A percentile compares a stretch with the other conserved stretches of the same genome.
Conservation (phyloP, 192 early-diverging fungal species). For the Dissophora ornata region DNA sequence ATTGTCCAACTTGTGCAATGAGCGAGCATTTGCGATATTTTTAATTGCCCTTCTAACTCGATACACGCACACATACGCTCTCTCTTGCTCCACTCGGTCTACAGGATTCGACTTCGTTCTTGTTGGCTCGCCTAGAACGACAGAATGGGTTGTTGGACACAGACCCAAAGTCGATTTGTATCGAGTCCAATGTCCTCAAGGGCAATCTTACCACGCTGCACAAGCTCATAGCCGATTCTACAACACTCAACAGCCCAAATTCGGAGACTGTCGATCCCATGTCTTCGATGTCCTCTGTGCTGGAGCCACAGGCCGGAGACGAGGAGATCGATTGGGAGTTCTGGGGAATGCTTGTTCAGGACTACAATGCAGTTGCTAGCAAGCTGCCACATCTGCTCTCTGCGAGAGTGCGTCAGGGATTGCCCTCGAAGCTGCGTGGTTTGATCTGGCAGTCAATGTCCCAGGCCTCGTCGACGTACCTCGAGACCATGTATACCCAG, state of each 20-base stretch:
- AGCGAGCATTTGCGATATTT: slow-evolving; percentile 4
- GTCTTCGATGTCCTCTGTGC: slow-evolving; percentile 27
- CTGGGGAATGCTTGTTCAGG: slow-evolving; percentile 85
- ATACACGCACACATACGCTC: no score
- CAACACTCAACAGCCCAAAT: slow-evolving; percentile 53
- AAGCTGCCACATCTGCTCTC: slow-evolving; percentile 75
- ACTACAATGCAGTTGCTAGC: slow-evolving; percentile 77
- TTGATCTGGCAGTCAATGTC: slow-evolving; percentile 94
- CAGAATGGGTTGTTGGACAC: slow-evolving; percentile 71
- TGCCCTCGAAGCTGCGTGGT: slow-evolving; percentile 87
- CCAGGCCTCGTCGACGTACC: slow-evolving; percentile 78
- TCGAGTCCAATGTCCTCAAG: slow-evolving; percentile 70
- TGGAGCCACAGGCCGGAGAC: slow-evolving; percentile 36
- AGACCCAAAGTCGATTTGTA: slow-evolving; percentile 71
- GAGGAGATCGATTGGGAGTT: slow-evolving; percentile 77
- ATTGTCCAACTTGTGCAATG: no score
- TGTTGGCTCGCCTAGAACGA: slow-evolving; percentile 67
- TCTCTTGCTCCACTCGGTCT: no score
- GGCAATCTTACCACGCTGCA: slow-evolving; percentile 65
- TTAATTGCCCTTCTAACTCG: no score
- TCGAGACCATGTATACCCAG: slow-evolving; percentile 87
- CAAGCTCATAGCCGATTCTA: slow-evolving; percentile 58
- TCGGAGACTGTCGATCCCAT: slow-evolving; percentile 49
- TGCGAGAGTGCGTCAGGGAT: slow-evolving; percentile 77
- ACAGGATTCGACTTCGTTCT: slow-evolving; percentile 67